Percentiles rank a stretch among this genome's conserved stretches.
Conservation (phyloP, 2,329 filamentous ascomycete species). For the Fusarium sp. region DNA sequence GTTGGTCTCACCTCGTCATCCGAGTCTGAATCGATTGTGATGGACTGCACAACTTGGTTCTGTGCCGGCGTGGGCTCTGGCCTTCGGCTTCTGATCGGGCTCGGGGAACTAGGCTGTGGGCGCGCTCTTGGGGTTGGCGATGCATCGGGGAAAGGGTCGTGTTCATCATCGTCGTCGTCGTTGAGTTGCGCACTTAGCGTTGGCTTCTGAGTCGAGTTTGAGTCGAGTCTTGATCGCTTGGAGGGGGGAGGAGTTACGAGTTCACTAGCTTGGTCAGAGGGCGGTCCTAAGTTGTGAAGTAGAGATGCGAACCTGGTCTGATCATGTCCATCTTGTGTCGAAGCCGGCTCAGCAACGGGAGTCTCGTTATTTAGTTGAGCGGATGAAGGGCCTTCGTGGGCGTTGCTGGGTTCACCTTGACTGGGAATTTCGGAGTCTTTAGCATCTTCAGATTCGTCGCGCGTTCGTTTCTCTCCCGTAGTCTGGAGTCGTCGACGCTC, state of each 20-base stretch:
- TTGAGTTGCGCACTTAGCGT: conserved; percentile 27
- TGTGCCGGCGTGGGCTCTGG: conserved; percentile 3
- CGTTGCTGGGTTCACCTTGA: neutral
- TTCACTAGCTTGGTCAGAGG: conserved; percentile 45
- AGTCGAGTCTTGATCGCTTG: conserved; percentile 50
- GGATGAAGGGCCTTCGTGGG: neutral
- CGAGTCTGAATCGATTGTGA: conserved; percentile 50
- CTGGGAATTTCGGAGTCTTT: neutral
- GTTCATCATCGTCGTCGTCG: conserved; percentile 8
- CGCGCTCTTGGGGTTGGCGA: conserved; percentile 38
- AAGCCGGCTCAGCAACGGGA: conserved; percentile 21
- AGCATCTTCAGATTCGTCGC: conserved; percentile 32
- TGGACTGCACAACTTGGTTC: conserved; percentile 6
- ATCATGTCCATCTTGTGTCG: conserved; percentile 22
- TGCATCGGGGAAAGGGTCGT: conserved; percentile 29
- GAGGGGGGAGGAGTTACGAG: conserved; percentile 53
- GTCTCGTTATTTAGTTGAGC: neutral
- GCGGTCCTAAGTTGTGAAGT: neutral
- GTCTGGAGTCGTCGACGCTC: conserved; percentile 28
- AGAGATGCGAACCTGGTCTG: conserved; percentile 37
- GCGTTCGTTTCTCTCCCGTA: conserved; percentile 36
- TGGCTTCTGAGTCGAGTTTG: conserved; percentile 33
- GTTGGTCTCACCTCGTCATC: conserved; percentile 41
- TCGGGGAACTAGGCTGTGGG: conserved; percentile 8
- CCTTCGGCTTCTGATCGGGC: conserved; percentile 21